Percentiles rank a stretch among this genome's conserved stretches.
phyloP scores from a whole-genome alignment of 192 early-diverging fungal species.

The Funneliformis geosporum region DNA sequence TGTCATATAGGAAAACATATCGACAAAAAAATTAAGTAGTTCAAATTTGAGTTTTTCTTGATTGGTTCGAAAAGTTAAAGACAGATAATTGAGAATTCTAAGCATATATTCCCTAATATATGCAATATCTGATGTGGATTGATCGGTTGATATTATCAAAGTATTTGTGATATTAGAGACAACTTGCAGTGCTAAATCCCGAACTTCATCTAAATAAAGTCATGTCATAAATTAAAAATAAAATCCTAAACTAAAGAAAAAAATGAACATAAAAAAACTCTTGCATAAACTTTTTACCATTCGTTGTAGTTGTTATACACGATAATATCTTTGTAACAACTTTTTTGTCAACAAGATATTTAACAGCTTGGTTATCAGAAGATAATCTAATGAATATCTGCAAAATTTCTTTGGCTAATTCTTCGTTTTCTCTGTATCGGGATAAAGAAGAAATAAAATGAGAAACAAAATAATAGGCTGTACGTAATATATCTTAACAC shows the following conservation, averaged over 20 bases:
- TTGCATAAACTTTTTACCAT: constrained; percentile 35
- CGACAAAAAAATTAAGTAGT: constrained; percentile 36
- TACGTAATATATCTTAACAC: background rate
- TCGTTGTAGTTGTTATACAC: constrained; percentile 31
- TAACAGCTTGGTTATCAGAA: constrained; percentile 32
- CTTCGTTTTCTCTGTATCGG: constrained; percentile 35
- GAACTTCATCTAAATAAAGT: constrained; percentile 32
- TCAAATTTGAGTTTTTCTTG: constrained; percentile 45
- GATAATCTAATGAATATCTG: constrained; percentile 40
- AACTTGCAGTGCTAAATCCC: constrained; percentile 33
- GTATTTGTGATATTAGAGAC: constrained; percentile 20
- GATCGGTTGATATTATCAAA: constrained; percentile 4
- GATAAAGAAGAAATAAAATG: background rate
- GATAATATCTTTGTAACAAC: constrained; percentile 34
- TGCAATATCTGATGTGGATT: background rate
- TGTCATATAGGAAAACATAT: constrained; percentile 29
- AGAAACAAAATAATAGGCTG: background rate
- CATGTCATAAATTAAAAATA: background rate
- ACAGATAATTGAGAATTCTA: constrained; percentile 32
- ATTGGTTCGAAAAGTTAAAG: constrained; percentile 29
- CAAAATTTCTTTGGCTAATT: constrained; percentile 40
- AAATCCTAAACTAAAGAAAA: background rate
- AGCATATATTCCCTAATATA: background rate
- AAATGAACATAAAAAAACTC: background rate
- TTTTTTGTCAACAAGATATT: constrained; percentile 37